These are phyloP conservation scores for Ceratocystis harringtonii DNA, from an alignment of 2,329 filamentous ascomycete species.

Conservation along the genomic window DNA sequence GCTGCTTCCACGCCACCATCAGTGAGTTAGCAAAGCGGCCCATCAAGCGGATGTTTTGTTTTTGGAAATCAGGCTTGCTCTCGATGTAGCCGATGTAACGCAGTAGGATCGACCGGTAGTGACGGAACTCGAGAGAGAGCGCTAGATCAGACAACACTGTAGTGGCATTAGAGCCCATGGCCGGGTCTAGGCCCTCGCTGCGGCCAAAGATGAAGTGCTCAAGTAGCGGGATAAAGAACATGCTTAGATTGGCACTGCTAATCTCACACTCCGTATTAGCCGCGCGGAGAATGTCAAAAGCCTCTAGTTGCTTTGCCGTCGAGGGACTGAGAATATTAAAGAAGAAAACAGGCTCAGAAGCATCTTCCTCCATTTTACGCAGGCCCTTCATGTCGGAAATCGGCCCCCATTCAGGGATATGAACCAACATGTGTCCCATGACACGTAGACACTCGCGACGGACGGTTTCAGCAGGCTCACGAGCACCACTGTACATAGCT, in stretches of 20 bases:
- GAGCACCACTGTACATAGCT: conserved; percentile 59
- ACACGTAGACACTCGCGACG: conserved; percentile 68
- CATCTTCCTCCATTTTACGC: conserved; percentile 39
- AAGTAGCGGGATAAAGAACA: conserved; percentile 78
- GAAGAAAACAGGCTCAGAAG: conserved; percentile 65
- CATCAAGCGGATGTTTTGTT: conserved; percentile 69
- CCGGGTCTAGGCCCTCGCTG: conserved; percentile 65
- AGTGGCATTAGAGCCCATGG: conserved; percentile 75
- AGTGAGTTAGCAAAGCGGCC: conserved; percentile 70
- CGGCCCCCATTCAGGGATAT: conserved; percentile 52
- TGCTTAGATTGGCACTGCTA: conserved; percentile 61
- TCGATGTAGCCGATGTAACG: conserved; percentile 72
- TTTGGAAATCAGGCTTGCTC: conserved; percentile 68
- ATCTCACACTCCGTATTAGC: conserved; percentile 51
- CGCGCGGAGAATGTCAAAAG: conserved; percentile 59
- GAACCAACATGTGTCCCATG: conserved; percentile 61
- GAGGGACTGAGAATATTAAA: conserved; percentile 84
- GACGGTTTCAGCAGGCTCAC: conserved; percentile 68
- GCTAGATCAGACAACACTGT: conserved; percentile 61
- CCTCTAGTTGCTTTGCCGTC: conserved; percentile 68
- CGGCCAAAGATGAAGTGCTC: conserved; percentile 89
- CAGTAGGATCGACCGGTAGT: conserved; percentile 72
- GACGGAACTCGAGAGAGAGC: conserved; percentile 70
- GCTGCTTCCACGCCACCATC: conserved; percentile 23
- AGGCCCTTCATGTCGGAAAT: conserved; percentile 62